These are phyloP conservation scores for Opeltia flavorubescens DNA, from an alignment of 495 filamentous ascomycete species.

Conservation along the genomic window DNA sequence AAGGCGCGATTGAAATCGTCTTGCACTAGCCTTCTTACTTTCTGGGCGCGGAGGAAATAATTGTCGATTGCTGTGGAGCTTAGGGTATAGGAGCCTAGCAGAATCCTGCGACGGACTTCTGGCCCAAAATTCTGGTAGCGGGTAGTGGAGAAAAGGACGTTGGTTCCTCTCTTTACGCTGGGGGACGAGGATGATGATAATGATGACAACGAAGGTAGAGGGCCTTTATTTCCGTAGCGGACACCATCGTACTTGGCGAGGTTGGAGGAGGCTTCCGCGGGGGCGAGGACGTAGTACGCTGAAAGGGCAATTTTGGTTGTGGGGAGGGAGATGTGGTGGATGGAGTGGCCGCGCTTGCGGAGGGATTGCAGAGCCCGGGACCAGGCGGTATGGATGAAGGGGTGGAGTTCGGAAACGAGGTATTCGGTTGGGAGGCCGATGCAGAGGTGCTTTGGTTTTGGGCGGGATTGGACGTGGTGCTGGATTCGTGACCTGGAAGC, in stretches of 20 bases:
- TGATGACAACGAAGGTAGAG: no score
- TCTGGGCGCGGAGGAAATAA: conserved; percentile 91
- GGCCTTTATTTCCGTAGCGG: conserved; percentile 62
- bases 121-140: conserved; percentile 60
- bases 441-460: conserved; percentile 17
- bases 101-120: conserved; percentile 74
- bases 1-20: conserved; percentile 77
- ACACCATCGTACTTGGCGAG: conserved; percentile 96
- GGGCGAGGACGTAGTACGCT: conserved; percentile 89
- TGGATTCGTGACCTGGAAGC: conserved; percentile 34
- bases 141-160: conserved; percentile 60
- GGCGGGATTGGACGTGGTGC: not conserved
- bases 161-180: conserved; percentile 20
- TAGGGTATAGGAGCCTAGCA: conserved; percentile 81
- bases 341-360: conserved; percentile 45
- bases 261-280: conserved; percentile 91
- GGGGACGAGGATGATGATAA: no score
- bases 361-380: conserved; percentile 39
- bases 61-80: conserved; percentile 88
- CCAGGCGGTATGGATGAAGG: conserved; percentile 57
- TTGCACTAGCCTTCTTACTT: conserved; percentile 69
- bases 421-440: conserved; percentile 81
- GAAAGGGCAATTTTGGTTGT: conserved; percentile 72
- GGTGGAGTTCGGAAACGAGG: conserved; percentile 68
- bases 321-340: conserved; percentile 70